Conservation (phyloP, 83 land plant genomes). For the Picea mariana region DNA sequence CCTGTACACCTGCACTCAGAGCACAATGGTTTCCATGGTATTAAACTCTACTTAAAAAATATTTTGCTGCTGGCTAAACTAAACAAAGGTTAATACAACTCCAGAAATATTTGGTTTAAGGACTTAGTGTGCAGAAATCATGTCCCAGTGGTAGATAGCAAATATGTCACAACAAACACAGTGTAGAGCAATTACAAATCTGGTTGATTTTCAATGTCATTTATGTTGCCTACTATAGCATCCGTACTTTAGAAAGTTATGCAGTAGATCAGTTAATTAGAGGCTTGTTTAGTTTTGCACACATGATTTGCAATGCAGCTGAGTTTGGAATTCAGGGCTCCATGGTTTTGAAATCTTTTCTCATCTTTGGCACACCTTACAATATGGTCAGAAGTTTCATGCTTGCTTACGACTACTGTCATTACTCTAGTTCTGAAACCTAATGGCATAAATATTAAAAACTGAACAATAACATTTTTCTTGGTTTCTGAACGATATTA, state of each 20-base stretch:
- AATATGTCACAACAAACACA: neutral
- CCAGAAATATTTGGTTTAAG: neutral
- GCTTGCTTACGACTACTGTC: neutral
- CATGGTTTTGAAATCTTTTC: neutral
- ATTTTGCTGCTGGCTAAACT: neutral
- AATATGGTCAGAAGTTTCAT: neutral
- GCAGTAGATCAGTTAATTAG: neutral
- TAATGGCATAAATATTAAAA: neutral
- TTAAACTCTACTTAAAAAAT: neutral
- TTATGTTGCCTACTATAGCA: neutral
- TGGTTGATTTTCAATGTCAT: too few relatives aligned
- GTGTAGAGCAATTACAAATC: neutral
- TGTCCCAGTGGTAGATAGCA: neutral
- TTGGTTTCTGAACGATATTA: neutral
- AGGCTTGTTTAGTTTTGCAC: too few relatives aligned
- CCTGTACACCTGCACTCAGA: constrained; percentile 30
- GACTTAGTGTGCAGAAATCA: neutral
- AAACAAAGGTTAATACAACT: neutral
- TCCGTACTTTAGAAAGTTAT: neutral
- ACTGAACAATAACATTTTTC: neutral
- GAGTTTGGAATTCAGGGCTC: too few relatives aligned
- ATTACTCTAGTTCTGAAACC: neutral
- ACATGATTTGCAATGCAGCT: too few relatives aligned
- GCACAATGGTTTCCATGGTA: constrained; percentile 3
- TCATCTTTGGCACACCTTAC: neutral